Conservation (phyloP, 2,329 filamentous ascomycete species). For the Botryotinia narcissicola region DNA sequence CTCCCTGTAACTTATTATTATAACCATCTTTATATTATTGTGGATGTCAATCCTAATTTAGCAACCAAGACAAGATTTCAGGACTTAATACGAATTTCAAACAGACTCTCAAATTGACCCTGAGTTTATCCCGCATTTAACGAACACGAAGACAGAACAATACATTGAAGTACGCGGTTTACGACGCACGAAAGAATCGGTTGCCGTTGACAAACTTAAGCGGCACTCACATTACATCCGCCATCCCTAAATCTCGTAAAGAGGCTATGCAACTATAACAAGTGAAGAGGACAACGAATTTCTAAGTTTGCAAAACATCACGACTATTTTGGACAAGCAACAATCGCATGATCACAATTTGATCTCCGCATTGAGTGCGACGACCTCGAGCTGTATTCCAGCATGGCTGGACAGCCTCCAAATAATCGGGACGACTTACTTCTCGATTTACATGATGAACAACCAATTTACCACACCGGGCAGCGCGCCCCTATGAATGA, state of each 20-base stretch:
- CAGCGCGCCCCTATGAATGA: slow-evolving; percentile 78
- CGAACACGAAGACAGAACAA: background rate
- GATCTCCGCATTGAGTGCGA: slow-evolving; percentile 32
- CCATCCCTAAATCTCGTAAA: slow-evolving; percentile 17
- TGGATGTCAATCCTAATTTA: slow-evolving; percentile 21
- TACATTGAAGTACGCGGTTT: background rate
- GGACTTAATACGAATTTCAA: slow-evolving; percentile 19
- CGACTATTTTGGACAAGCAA: background rate
- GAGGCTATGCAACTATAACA: slow-evolving; percentile 26
- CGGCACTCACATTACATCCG: slow-evolving; percentile 7
- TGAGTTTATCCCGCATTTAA: background rate
- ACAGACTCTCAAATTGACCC: background rate
- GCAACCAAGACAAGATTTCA: slow-evolving; percentile 12
- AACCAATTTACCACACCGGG: slow-evolving; percentile 70
- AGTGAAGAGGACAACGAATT: background rate
- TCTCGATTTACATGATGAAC: slow-evolving; percentile 70
- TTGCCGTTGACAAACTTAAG: background rate
- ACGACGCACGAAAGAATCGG: slow-evolving; percentile 8
- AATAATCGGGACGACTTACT: slow-evolving; percentile 56
- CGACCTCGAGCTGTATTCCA: slow-evolving; percentile 37
- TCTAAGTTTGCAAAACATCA: background rate
- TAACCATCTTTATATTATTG: slow-evolving; percentile 5
- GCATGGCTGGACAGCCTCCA: slow-evolving; percentile 61
- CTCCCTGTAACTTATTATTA: slow-evolving; percentile 3
- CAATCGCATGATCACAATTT: slow-evolving; percentile 27